Evolutionary conservation across 2,329 filamentous ascomycete species (phyloP), one percentile per base, ranked within the genome.

Genomic region (Penicillium sp.): DNA sequence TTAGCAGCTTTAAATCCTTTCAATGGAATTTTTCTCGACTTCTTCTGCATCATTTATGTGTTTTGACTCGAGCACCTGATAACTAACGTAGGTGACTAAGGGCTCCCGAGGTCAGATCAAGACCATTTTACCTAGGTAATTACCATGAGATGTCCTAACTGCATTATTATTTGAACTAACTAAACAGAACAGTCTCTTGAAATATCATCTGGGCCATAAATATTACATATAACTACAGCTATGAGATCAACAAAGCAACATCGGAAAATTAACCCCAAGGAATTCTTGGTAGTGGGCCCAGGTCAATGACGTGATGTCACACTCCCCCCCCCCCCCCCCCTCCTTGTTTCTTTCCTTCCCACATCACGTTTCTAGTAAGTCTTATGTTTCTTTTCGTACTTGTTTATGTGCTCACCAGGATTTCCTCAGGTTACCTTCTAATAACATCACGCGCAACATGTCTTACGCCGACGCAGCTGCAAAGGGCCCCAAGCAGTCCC

Each of bases 401-500:
- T n/a, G 26, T 34, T 40, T 10, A 34, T 8, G 2, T 29, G 8
- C 32, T 38, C 5, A 53, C 50, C 10, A 11, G 24, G 6, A n/a
- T 40, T 43, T 20, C 5, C n/a, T 11, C 13, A 54, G 44, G 18
- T n/a, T 20, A 22, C 50, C 32, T 37, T 46, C 7, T 22, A 22
- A 37, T 49, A 54, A 26, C 52, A 48, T 51, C 43, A 42, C 54
- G 8, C 35, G 13, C 37, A 24, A 40, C 57, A 80, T 80, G 78
- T 79, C 76, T 59, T 80, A 80, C 69, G 78, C 78, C 61, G 72
- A 77, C 64, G 76, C 74, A 66, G 78, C 77, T 52, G 74, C 77
- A 44, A 76, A 74, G 61, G 77, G 77, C 42, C 71, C 77, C 8
- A 76, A 77, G 64, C 78, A 81, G 65, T 69, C 74, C 46, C 72